A percentile compares a stretch with the other conserved stretches of the same genome.
These are phyloP conservation scores for Sclerotinia trifoliorum DNA, from an alignment of 2,329 filamentous ascomycete species.

Conservation along the genomic window DNA sequence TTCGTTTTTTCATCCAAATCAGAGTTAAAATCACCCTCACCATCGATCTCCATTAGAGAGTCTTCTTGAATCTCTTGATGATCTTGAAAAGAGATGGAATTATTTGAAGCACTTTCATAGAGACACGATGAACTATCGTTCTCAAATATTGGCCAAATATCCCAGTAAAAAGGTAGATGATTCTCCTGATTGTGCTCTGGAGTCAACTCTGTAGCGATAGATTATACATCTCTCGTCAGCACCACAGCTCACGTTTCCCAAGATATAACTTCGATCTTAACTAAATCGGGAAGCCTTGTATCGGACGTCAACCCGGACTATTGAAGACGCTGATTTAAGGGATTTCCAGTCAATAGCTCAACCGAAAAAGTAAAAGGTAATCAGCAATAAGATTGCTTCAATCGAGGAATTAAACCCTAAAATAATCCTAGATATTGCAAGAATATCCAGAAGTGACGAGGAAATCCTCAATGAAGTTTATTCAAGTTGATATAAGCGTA, in stretches of 20 bases:
- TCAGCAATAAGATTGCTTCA: too few relatives aligned
- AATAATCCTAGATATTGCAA: neutral
- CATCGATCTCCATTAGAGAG: too few relatives aligned
- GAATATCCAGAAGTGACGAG: neutral
- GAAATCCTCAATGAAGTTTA: too few relatives aligned
- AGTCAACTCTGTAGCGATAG: neutral
- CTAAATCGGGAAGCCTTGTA: neutral
- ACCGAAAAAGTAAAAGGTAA: neutral
- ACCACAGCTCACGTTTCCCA: neutral
- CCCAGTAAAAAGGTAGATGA: neutral
- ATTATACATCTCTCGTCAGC: neutral
- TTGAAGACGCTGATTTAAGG: neutral
- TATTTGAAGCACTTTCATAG: neutral
- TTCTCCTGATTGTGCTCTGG: conserved; percentile 1
- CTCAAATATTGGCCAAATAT: neutral
- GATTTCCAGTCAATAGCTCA: neutral
- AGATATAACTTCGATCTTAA: neutral
- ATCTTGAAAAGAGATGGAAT: too few relatives aligned
- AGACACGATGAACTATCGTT: neutral
- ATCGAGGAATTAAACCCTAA: neutral
- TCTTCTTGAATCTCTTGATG: too few relatives aligned
- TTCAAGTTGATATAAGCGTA: neutral
- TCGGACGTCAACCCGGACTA: neutral
- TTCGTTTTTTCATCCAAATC: too few relatives aligned
- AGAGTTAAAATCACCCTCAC: too few relatives aligned